A percentile compares a stretch with the other conserved stretches of the same genome.
Conservation (phyloP, 192 early-diverging fungal genomes). For the Entomortierella lignicola region DNA sequence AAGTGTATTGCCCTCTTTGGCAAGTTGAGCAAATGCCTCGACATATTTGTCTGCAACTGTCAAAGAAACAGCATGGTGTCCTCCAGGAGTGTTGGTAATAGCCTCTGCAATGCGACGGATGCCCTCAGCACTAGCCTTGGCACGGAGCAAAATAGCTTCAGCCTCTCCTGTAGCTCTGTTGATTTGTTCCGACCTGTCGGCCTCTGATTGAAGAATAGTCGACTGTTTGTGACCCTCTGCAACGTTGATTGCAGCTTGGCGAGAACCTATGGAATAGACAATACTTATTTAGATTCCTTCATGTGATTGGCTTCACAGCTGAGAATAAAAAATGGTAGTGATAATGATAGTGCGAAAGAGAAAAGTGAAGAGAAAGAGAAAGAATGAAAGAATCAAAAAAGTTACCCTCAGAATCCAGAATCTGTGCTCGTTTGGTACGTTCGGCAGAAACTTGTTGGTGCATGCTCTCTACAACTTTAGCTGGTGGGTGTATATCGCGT, state of each 20-base stretch:
- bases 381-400: neutral
- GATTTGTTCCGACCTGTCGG: slow-evolving; percentile 88
- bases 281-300: too few relatives aligned
- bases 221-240: slow-evolving; percentile 95
- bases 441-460: slow-evolving; percentile 98
- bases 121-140: slow-evolving; percentile 82
- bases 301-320: too few relatives aligned
- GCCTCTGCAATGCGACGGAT: slow-evolving; percentile 86
- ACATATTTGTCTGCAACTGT: slow-evolving; percentile 97
- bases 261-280: slow-evolving; percentile 64
- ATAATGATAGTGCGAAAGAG: too few relatives aligned
- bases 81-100: slow-evolving; percentile 71
- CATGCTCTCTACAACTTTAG: slow-evolving; percentile 95
- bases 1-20: slow-evolving; percentile 92
- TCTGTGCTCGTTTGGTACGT: slow-evolving; percentile 95
- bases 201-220: slow-evolving; percentile 94
- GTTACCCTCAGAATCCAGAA: slow-evolving; percentile 82
- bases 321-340: too few relatives aligned
- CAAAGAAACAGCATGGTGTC: slow-evolving; percentile 88
- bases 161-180: slow-evolving; percentile 93
- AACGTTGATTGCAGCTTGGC: slow-evolving; percentile 96
- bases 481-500: slow-evolving; percentile 94
- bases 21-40: slow-evolving; percentile 90
- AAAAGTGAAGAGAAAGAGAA: too few relatives aligned
- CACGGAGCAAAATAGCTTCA: slow-evolving; percentile 87